Percentiles rank a stretch among this genome's conserved stretches.
These are phyloP conservation scores for Aureobasidium musti DNA, from an alignment of 2,329 filamentous ascomycete genomes.

Conservation along the genomic window DNA sequence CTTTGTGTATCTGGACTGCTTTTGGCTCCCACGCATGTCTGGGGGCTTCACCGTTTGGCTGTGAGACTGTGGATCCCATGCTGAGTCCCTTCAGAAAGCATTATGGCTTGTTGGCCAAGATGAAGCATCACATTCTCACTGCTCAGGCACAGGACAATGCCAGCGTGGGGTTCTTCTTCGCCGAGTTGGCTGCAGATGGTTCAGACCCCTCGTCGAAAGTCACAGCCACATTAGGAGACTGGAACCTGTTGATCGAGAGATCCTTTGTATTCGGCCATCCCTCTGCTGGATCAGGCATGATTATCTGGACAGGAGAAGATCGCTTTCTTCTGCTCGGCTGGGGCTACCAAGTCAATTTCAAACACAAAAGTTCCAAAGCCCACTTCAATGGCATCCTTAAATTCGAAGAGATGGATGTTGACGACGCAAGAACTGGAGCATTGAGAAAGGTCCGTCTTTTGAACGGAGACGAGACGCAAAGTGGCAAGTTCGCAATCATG, in stretches of 20 bases:
- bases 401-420: constrained; percentile 47
- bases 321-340: constrained; percentile 51
- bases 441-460: constrained; percentile 44
- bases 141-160: constrained; percentile 43
- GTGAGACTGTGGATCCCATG: constrained; percentile 46
- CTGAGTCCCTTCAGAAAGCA: constrained; percentile 44
- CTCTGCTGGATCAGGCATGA: constrained; percentile 47
- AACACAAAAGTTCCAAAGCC: constrained; percentile 38
- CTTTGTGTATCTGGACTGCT: constrained; percentile 48
- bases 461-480: constrained; percentile 52
- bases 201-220: constrained; percentile 39
- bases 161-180: constrained; percentile 50
- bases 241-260: constrained; percentile 46
- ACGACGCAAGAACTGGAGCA: constrained; percentile 42
- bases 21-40: constrained; percentile 47
- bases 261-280: constrained; percentile 52
- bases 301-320: constrained; percentile 45
- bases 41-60: constrained; percentile 47
- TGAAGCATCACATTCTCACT: constrained; percentile 44
- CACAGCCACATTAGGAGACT: constrained; percentile 42
- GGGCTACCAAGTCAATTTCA: constrained; percentile 48
- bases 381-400: constrained; percentile 50
- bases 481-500: constrained; percentile 56
- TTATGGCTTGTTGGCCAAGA: constrained; percentile 45
- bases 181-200: constrained; percentile 41